phyloP scores from a whole-genome alignment of 108 stramenopile species.

The Pseudonitzschia multiseries region DNA sequence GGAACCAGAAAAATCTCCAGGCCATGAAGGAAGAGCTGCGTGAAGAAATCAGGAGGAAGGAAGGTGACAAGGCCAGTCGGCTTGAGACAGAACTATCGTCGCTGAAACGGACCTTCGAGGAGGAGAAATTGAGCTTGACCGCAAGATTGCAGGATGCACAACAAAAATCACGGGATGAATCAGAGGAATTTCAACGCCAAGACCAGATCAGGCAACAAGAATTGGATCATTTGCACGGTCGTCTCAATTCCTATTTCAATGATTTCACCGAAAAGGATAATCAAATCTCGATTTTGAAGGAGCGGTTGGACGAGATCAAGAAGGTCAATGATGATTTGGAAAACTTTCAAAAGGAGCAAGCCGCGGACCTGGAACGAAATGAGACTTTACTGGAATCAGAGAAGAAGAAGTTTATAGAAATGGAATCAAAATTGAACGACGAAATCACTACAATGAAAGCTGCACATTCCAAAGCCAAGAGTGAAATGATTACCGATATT shows the following conservation, averaged over 20 bases:
- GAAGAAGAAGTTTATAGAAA: conserved; percentile 11
- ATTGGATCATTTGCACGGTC: conserved; percentile 36
- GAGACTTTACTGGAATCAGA: conserved; percentile 24
- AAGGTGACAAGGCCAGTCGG: conserved; percentile 25
- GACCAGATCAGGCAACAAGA: conserved; percentile 34
- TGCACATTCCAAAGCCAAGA: conserved; percentile 19
- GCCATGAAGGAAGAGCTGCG: conserved; percentile 35
- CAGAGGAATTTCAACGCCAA: conserved; percentile 37
- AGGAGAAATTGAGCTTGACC: conserved; percentile 28
- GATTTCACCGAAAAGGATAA: conserved; percentile 32
- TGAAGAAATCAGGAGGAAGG: conserved; percentile 25
- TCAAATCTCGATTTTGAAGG: conserved; percentile 13
- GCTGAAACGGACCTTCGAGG: conserved; percentile 27
- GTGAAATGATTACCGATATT: conserved; percentile 6
- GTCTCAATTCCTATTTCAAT: conserved; percentile 23
- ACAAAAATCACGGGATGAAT: conserved; percentile 30
- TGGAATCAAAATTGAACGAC: conserved; percentile 25
- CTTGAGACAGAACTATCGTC: conserved; percentile 22
- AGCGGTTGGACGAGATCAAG: conserved; percentile 19
- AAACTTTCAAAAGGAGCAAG: conserved; percentile 15
- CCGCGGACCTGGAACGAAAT: conserved; percentile 14
- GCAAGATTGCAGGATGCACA: conserved; percentile 30
- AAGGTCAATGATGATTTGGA: background rate
- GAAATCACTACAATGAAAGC: conserved; percentile 30
- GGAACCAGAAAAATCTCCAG: conserved; percentile 49